Base-by-base conservation (phyloP, 176 grass and related monocot species). In the Tillandsia fasciculata region DNA sequence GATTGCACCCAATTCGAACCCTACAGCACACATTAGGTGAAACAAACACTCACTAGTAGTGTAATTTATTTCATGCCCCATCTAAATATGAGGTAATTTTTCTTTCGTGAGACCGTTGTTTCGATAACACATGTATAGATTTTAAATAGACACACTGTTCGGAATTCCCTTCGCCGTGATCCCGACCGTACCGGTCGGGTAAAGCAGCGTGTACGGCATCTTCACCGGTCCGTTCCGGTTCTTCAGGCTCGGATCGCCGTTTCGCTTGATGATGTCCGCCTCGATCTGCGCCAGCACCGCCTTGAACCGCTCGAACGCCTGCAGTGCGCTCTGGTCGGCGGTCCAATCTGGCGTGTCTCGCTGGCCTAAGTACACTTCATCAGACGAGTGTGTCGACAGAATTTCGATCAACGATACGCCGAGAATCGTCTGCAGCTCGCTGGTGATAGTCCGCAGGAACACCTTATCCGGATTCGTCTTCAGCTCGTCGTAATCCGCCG, bases 381-480 rank as follows among this genome's bases (percentile, higher is more conserved):
- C 65, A 12, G 65, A 67, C 26, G 65, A 15, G 15, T 67, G 65
- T 7, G 11, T 49, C 0, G 33, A 67, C 65, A 67, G 13, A 14
- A 67, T 67, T 9, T 67, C 65, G 28, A 67, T 48, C 12, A 67
- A 12, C 7, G 13, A 33, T 4, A 67, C 6, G 27, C 13, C 65
- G 29, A 67, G 4, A 9, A 67, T 67, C 2, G 65, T 67, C 8
- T 67, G 65, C 14, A 49, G 2, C 14, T 18, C 8, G 65, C 65
- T 54, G 9, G 26, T 76, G 26, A 42, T 67, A 26, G 63, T 53
- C 63, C 9, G 28, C 2, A 76, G 6, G 64, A 54, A 76, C 3
- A 9, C 73, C 64, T 54, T 66, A 15, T 75, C 63, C 0, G 73
- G 73, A 15, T 66, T 51, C 22, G 13, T 66, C 73, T 75, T 51